These are phyloP conservation scores for Thielaviopsis euricoi DNA, from an alignment of 2,329 filamentous ascomycete species.

Conservation along the genomic window DNA sequence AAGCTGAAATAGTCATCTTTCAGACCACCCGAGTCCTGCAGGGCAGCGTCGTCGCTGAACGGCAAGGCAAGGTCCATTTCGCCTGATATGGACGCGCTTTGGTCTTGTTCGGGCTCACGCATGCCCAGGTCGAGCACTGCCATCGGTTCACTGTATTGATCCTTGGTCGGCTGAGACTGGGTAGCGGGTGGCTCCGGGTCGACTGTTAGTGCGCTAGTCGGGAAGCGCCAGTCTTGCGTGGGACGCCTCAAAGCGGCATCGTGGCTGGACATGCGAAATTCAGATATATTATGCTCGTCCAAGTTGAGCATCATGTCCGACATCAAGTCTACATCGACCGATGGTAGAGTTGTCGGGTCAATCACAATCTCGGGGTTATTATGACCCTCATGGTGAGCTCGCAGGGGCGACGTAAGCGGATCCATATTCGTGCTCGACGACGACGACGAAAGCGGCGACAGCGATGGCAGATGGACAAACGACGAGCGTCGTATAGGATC, in stretches of 20 bases:
- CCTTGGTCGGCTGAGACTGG: not conserved
- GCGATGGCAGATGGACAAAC: not conserved
- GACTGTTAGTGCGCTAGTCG: not conserved
- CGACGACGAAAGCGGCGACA: not conserved
- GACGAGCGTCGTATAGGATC: not conserved
- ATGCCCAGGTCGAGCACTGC: not conserved
- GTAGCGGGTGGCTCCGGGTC: not conserved
- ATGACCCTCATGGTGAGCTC: not conserved
- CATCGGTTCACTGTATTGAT: not conserved
- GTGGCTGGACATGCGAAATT: not conserved
- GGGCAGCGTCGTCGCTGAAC: not conserved
- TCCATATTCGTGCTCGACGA: not conserved
- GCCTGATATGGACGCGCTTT: not conserved
- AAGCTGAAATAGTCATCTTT: not conserved
- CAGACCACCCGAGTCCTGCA: not conserved
- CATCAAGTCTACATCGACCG: not conserved
- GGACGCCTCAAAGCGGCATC: not conserved
- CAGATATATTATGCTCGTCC: not conserved
- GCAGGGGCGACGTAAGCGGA: not conserved
- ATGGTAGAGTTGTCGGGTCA: not conserved
- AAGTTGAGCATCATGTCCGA: not conserved
- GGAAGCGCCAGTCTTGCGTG: not conserved
- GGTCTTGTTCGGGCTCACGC: not conserved
- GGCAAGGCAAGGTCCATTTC: not conserved
- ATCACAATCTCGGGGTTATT: not conserved